Percentiles rank a stretch among this genome's conserved stretches.
Conservation (phyloP, 768 basidiomycete genomes). For the Royoungia palumana region DNA sequence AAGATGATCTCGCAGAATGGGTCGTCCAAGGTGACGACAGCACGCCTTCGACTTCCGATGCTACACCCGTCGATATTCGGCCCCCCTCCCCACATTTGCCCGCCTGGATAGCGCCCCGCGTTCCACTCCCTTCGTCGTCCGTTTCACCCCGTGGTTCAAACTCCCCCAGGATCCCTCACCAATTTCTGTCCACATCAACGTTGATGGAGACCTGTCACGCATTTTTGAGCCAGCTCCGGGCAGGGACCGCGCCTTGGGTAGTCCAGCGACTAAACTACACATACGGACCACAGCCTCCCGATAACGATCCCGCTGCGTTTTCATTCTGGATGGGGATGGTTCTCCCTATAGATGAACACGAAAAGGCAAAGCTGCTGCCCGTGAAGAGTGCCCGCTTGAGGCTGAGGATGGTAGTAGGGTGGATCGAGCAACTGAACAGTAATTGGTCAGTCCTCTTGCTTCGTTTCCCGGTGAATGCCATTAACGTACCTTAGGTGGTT, state of each 20-base stretch:
- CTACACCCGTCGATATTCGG: background rate
- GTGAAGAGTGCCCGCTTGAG: conserved; percentile 76
- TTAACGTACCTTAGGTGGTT: conserved; percentile 60
- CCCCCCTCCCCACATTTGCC: conserved; percentile 10
- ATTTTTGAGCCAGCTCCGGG: conserved; percentile 58
- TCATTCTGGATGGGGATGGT: conserved; percentile 90
- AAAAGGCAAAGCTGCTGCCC: conserved; percentile 83
- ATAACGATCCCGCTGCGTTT: conserved; percentile 61
- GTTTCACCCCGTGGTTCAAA: background rate
- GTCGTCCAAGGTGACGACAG: conserved; percentile 11
- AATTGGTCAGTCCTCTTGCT: conserved; percentile 43
- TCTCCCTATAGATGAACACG: conserved; percentile 87
- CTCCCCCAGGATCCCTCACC: conserved; percentile 1
- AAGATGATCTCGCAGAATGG: conserved; percentile 33
- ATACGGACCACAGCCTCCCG: conserved; percentile 69
- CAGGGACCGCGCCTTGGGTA: conserved; percentile 88
- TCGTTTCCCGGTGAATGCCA: conserved; percentile 14
- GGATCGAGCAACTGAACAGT: conserved; percentile 79
- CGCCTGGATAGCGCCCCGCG: conserved; percentile 13
- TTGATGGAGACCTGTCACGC: conserved; percentile 54
- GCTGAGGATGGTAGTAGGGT: conserved; percentile 82
- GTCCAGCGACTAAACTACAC: conserved; percentile 79
- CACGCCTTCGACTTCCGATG: conserved; percentile 9
- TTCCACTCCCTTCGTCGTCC: conserved; percentile 10
- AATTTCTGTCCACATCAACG: conserved; percentile 18